phyloP scores from a whole-genome alignment of 2,329 filamentous ascomycete species.

The Torrubiellomyces zombiae region DNA sequence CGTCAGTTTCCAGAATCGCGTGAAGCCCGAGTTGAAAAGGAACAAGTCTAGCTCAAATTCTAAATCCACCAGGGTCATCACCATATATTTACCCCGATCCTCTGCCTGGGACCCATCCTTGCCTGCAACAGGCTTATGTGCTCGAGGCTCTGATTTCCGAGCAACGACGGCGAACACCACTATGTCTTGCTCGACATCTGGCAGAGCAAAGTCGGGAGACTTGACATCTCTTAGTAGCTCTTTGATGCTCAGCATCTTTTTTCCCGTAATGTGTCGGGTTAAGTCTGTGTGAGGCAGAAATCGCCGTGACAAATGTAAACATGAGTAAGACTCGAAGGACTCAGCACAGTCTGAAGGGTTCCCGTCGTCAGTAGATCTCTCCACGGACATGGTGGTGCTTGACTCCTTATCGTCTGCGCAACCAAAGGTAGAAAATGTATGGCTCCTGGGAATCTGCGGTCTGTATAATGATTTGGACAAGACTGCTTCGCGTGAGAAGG shows the following conservation, averaged over 20 bases:
- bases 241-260: constrained; percentile 62
- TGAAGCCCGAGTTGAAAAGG: constrained; percentile 80
- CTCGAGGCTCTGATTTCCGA: constrained; percentile 67
- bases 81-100: constrained; percentile 76
- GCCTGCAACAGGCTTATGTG: constrained; percentile 30
- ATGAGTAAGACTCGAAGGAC: constrained; percentile 75
- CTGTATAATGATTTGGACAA: constrained; percentile 23
- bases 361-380: no score
- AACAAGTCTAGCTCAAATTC: constrained; percentile 85
- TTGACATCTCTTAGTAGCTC: constrained; percentile 70
- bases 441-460: constrained; percentile 23
- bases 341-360: constrained; percentile 15
- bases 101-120: constrained; percentile 30
- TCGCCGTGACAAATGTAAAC: constrained; percentile 66
- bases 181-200: constrained; percentile 71
- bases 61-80: constrained; percentile 71
- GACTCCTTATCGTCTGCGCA: constrained; percentile 4
- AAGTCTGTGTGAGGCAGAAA: constrained; percentile 70
- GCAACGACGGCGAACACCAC: constrained; percentile 81
- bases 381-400: constrained; percentile 5
- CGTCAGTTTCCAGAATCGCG: constrained; percentile 84
- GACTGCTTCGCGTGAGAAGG: constrained; percentile 50
- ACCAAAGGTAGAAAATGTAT: constrained; percentile 12
- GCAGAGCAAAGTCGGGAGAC: constrained; percentile 64
- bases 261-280: constrained; percentile 59